phyloP scores from a whole-genome alignment of 768 basidiomycete genomes.

The Amanita inopinata region DNA sequence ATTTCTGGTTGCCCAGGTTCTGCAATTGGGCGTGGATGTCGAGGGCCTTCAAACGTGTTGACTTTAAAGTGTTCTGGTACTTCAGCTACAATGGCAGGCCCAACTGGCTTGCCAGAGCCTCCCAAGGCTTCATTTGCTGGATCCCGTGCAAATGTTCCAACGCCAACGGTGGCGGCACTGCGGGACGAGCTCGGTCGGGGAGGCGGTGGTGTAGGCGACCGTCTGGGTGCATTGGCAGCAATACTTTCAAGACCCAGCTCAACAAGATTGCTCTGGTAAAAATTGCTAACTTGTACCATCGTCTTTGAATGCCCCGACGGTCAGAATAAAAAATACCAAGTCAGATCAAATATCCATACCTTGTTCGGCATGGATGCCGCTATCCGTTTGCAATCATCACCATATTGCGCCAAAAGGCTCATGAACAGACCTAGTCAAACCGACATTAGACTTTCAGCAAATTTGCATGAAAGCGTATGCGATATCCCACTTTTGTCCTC shows the following conservation, averaged over 20 bases:
- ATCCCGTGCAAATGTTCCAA: no score
- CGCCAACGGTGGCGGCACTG: no score
- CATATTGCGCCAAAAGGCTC: conserved; percentile 48
- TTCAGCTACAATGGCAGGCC: no score
- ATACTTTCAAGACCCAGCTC: conserved; percentile 32
- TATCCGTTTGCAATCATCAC: conserved; percentile 60
- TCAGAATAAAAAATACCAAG: not conserved
- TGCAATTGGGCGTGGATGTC: no score
- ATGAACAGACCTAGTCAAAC: conserved; percentile 36
- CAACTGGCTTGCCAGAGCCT: no score
- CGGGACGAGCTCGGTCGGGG: no score
- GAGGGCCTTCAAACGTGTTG: no score
- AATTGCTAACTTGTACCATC: conserved; percentile 44
- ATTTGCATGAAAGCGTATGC: not conserved
- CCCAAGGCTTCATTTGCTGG: no score
- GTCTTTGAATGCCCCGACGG: conserved; percentile 27
- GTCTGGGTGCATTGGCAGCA: conserved; percentile 31
- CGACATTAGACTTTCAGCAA: not conserved
- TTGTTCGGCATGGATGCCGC: conserved; percentile 58
- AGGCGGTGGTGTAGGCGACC: conserved; percentile 32
- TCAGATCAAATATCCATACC: conserved; percentile 22
- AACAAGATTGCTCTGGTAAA: conserved; percentile 33
- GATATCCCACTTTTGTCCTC: conserved; percentile 50
- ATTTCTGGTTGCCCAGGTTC: no score
- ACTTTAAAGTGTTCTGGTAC: no score